phyloP scores from a whole-genome alignment of 306 rosid species.

The Ziziphus jujuba region DNA sequence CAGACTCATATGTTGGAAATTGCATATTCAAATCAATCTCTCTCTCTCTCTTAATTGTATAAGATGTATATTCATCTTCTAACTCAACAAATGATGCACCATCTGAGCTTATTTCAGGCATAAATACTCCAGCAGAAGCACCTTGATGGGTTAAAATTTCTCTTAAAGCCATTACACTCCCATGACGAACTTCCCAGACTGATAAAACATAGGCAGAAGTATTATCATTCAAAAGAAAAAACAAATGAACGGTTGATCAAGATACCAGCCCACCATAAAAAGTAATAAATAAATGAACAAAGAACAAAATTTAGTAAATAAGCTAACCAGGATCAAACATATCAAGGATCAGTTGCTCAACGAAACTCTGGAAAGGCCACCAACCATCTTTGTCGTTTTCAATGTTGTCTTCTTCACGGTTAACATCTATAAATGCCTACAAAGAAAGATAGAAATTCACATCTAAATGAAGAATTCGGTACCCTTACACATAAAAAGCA shows the following conservation, averaged over 20 bases:
- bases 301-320: neutral
- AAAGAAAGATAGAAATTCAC: neutral
- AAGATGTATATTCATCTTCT: slow-evolving; percentile 51
- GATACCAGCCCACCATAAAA: neutral
- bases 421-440: slow-evolving; percentile 46
- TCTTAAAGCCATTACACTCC: slow-evolving; percentile 95
- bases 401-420: slow-evolving; percentile 62
- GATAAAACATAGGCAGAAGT: slow-evolving; percentile 27
- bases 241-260: slow-evolving; percentile 2
- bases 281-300: neutral
- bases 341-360: slow-evolving; percentile 86
- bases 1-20: slow-evolving; percentile 54
- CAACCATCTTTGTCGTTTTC: slow-evolving; percentile 75
- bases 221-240: slow-evolving; percentile 15
- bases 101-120: slow-evolving; percentile 46
- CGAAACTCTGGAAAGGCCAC: slow-evolving; percentile 87
- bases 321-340: slow-evolving; percentile 91
- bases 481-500: neutral
- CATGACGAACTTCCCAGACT: slow-evolving; percentile 99
- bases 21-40: slow-evolving; percentile 82
- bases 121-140: slow-evolving; percentile 76
- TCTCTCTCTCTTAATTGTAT: slow-evolving; percentile 61
- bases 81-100: slow-evolving; percentile 42
- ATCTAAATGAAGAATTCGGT: slow-evolving; percentile 18
- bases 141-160: slow-evolving; percentile 97